Evolutionary conservation across 257 asterid genomes (phyloP).

Genomic region (Fraxinus excelsior): DNA sequence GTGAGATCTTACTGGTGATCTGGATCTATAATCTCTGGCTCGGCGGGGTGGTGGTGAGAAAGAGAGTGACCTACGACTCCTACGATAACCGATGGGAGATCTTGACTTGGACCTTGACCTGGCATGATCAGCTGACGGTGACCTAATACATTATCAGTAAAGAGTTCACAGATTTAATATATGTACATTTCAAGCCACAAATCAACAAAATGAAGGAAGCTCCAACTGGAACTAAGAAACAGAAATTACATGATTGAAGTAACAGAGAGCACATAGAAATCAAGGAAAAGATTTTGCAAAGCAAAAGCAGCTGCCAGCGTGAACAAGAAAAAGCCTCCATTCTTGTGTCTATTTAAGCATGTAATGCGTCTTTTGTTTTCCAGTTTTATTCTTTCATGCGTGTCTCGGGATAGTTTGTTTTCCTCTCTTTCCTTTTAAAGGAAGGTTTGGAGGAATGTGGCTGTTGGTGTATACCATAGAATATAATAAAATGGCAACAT

Average conservation of each 20-base stretch:
- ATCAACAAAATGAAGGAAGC: background rate
- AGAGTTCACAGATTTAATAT: background rate
- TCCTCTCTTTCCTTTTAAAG: background rate
- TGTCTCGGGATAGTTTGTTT: background rate
- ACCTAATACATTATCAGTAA: constrained; percentile 50
- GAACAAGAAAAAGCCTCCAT: background rate
- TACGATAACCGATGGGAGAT: constrained; percentile 70
- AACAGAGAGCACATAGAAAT: background rate
- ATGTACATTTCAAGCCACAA: background rate
- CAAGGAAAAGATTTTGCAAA: background rate
- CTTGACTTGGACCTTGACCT: constrained; percentile 75
- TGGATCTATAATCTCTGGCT: constrained; percentile 69
- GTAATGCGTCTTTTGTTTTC: background rate
- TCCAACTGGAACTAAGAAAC: constrained; percentile 1
- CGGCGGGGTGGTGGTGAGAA: constrained; percentile 73
- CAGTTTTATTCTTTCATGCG: background rate
- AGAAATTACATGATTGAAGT: background rate
- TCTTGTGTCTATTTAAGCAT: background rate
- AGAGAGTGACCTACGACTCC: constrained; percentile 73
- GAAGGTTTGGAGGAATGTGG: background rate
- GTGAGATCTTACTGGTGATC: constrained; percentile 84
- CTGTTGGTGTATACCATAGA: background rate
- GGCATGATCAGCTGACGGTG: constrained; percentile 57
- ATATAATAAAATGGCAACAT: too few relatives aligned
- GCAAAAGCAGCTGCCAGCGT: background rate